Conservation (phyloP, 2,329 filamentous ascomycete genomes). For the Blastomyces gilchristii region DNA sequence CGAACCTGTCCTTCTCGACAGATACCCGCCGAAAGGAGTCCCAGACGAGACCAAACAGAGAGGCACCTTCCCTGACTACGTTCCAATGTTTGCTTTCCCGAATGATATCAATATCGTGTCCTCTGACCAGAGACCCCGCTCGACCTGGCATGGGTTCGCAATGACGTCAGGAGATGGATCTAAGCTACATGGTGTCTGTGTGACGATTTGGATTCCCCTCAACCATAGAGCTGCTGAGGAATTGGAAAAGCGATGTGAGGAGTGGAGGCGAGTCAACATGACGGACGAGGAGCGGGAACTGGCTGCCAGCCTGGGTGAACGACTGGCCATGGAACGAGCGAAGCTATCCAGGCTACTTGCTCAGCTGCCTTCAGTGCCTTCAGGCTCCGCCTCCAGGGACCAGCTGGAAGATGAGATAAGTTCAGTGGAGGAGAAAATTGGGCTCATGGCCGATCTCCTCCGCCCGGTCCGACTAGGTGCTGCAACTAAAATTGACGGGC, state of each 20-base stretch:
- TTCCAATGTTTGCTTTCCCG: conserved; percentile 98
- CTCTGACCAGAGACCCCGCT: conserved; percentile 80
- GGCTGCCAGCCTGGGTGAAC: conserved; percentile 79
- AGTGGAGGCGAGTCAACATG: conserved; percentile 88
- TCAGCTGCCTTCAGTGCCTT: conserved; percentile 66
- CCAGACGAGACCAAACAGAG: conserved; percentile 69
- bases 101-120: conserved; percentile 97
- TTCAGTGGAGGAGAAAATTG: conserved; percentile 91
- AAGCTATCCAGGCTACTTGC: conserved; percentile 82
- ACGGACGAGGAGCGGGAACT: conserved; percentile 93
- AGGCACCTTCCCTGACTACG: conserved; percentile 88
- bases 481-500: conserved; percentile 90
- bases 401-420: conserved; percentile 88
- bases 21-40: conserved; percentile 77
- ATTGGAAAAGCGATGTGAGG: conserved; percentile 62
- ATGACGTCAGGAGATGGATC: conserved; percentile 93
- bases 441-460: conserved; percentile 90
- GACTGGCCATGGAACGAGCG: conserved; percentile 76
- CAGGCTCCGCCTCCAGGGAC: conserved; percentile 72
- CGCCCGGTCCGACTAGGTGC: conserved; percentile 86
- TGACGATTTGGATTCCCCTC: conserved; percentile 87
- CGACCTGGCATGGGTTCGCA: conserved; percentile 98
- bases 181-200: conserved; percentile 81
- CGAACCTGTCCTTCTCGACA: conserved; percentile 89
- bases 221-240: conserved; percentile 72